Base-by-base conservation (phyloP, 169 alveolate species). In the Cryptosporidium xiaoi region DNA sequence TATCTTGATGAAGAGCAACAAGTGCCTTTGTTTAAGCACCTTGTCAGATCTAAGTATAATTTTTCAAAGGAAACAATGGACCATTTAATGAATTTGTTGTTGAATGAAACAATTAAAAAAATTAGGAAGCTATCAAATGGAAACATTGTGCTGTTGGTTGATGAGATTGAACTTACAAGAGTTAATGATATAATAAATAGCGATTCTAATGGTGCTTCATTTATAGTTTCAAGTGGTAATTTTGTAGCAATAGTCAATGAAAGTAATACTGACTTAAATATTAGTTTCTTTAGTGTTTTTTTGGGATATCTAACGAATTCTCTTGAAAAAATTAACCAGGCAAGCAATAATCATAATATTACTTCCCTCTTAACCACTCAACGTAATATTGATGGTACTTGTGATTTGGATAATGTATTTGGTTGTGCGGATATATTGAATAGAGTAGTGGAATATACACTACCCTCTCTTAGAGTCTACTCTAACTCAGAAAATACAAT, bases 91-190 rank as follows among this genome's bases (percentile, higher is more conserved):
- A 24, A 31, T 15, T 24, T 51, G 10, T 31, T 69, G 4, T 15
- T 33, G 2, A 33, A 20, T n/a, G 10, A 34, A 7, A 44, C 33
- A 20, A 29, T 51, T 7, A 34, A 29, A 53, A 29, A 2, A 18
- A 69, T 69, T 3, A 7, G 15, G 36, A 1, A 56, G 0, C 64
- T 77, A 24, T 40, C 87, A 13, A 77, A 44, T 62, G 27, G 40
- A 27, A 71, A 77, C 5, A 34, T 77, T 10, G 1, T 27, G 20
- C 64, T 40, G 1, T 16, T 77, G 5, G 3, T 56, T 1, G 50
- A 77, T 36, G 87, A 77, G 24, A 31, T 77, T 44, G 71, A 77
- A 27, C 31, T 62, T n/a, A 13, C 40, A 12, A 50, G 71, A 10
- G 36, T 77, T 2, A 18, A 46, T 5, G 71, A 60, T 40, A 20